These are phyloP conservation scores for Stephanodiscus triporus DNA, from an alignment of 108 stramenopile genomes.

Conservation along the genomic window DNA sequence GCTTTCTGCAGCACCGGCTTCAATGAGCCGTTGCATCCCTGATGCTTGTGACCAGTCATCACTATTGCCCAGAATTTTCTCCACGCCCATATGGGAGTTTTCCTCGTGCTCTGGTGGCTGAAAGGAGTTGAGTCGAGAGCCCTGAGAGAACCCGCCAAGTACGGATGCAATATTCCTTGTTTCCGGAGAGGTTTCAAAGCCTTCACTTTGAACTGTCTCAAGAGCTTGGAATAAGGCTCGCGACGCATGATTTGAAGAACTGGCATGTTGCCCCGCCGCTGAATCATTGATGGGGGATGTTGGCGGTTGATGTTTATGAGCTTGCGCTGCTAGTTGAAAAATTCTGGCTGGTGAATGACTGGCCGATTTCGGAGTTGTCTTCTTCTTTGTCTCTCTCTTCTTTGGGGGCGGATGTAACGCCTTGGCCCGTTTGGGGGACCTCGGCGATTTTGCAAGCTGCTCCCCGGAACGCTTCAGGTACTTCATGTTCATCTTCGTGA, in stretches of 20 bases:
- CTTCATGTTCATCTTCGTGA: slow-evolving; percentile 39
- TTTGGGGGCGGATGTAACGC: not conserved
- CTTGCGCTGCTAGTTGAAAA: slow-evolving; percentile 15
- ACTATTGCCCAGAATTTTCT: slow-evolving; percentile 36
- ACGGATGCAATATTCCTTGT: slow-evolving; percentile 4
- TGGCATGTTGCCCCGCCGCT: not conserved
- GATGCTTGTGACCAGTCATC: slow-evolving; percentile 44
- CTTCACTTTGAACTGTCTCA: not conserved
- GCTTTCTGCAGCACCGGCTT: slow-evolving; percentile 33
- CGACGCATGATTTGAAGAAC: slow-evolving; percentile 6
- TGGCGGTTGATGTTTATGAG: slow-evolving; percentile 8
- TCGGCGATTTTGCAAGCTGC: slow-evolving; percentile 4
- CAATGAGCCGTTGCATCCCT: slow-evolving; percentile 29
- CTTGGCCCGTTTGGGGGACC: slow-evolving; percentile 14
- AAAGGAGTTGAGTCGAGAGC: slow-evolving; percentile 15
- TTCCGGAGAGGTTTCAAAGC: slow-evolving; percentile 9
- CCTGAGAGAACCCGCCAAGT: slow-evolving; percentile 18
- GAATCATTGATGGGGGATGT: slow-evolving; percentile 24
- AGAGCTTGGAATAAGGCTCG: slow-evolving; percentile 17
- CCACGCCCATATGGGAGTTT: slow-evolving; percentile 44
- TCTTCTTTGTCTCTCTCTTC: slow-evolving; percentile 7
- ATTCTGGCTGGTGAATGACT: slow-evolving; percentile 3
- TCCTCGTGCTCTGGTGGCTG: slow-evolving; percentile 4
- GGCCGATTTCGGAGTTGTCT: not conserved
- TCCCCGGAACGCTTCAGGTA: slow-evolving; percentile 25